These are phyloP conservation scores for Penicillium subrubescens DNA, from an alignment of 495 filamentous ascomycete species.

Conservation along the genomic window DNA sequence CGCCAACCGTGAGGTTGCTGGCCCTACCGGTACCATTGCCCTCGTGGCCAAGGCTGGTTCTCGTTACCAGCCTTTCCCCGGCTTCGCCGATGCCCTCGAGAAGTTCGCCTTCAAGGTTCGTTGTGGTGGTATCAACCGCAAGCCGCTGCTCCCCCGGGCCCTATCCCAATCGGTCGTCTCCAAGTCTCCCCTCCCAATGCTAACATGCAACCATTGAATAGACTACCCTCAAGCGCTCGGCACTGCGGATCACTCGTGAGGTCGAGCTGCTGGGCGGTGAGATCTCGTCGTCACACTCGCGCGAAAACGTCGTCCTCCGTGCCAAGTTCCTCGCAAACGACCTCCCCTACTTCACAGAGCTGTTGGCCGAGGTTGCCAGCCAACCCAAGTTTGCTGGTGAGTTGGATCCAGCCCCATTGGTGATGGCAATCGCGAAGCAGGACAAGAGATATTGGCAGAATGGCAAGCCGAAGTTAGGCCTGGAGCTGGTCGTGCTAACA, in stretches of 20 bases:
- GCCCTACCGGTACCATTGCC: slow-evolving; percentile 85
- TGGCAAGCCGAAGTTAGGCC: neutral
- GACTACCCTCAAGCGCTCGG: slow-evolving; percentile 84
- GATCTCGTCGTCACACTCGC: slow-evolving; percentile 80
- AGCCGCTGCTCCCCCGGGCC: too few relatives aligned
- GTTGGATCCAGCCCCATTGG: slow-evolving; percentile 26
- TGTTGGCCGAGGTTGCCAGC: slow-evolving; percentile 87
- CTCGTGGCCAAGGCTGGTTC: slow-evolving; percentile 91
- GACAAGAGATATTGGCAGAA: neutral
- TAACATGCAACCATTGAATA: slow-evolving; percentile 38
- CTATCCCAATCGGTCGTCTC: slow-evolving; percentile 19
- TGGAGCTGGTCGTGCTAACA: slow-evolving; percentile 16
- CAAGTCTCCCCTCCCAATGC: neutral
- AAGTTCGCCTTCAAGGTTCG: slow-evolving; percentile 95
- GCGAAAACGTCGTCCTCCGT: slow-evolving; percentile 87
- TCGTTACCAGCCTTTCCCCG: slow-evolving; percentile 85
- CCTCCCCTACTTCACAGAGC: slow-evolving; percentile 95
- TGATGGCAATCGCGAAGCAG: neutral
- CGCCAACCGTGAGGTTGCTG: slow-evolving; percentile 81
- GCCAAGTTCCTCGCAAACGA: slow-evolving; percentile 94
- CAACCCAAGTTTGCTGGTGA: slow-evolving; percentile 83
- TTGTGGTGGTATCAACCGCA: slow-evolving; percentile 13
- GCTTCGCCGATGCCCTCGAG: slow-evolving; percentile 85
- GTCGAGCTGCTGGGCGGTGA: slow-evolving; percentile 89
- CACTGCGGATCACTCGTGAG: slow-evolving; percentile 90